phyloP scores from a whole-genome alignment of 208 protist genomes.

The Leptomonas pyrrhocoris region DNA sequence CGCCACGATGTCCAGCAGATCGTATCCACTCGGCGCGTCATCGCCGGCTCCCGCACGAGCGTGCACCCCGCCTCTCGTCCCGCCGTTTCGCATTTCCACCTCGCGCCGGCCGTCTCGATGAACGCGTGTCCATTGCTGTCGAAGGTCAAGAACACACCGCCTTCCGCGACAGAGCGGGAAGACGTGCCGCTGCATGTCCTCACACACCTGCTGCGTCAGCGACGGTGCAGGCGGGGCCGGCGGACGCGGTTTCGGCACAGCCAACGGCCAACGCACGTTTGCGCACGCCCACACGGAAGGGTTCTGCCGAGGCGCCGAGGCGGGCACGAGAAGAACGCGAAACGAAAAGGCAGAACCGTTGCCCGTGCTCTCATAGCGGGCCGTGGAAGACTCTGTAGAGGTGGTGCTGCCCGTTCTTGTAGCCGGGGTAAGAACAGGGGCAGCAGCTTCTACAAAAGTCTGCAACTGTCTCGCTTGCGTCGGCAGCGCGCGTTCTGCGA shows the following conservation, averaged over 20 bases:
- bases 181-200: slow-evolving; percentile 30
- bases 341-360: slow-evolving; percentile 9
- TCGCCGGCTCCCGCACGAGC: not conserved
- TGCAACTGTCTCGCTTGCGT: not conserved
- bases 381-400: not conserved
- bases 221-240: slow-evolving; percentile 12
- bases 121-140: not conserved
- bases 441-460: not conserved
- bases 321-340: slow-evolving; percentile 50
- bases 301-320: slow-evolving; percentile 47
- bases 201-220: slow-evolving; percentile 18
- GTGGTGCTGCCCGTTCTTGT: not conserved
- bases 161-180: slow-evolving; percentile 37
- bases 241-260: slow-evolving; percentile 61
- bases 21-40: not conserved
- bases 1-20: slow-evolving; percentile 51
- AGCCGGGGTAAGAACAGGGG: not conserved
- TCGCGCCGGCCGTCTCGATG: too few species aligned
- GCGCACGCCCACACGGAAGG: slow-evolving; percentile 58
- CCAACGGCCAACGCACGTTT: slow-evolving; percentile 72
- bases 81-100: not conserved
- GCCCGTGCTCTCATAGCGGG: not conserved
- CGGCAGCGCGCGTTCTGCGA: not conserved
- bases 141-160: not conserved
- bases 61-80: not conserved